A percentile compares a stretch with the other conserved stretches of the same genome.
These are phyloP conservation scores for Pseudogymnoascus destructans DNA, from an alignment of 2,329 filamentous ascomycete genomes.

Conservation along the genomic window DNA sequence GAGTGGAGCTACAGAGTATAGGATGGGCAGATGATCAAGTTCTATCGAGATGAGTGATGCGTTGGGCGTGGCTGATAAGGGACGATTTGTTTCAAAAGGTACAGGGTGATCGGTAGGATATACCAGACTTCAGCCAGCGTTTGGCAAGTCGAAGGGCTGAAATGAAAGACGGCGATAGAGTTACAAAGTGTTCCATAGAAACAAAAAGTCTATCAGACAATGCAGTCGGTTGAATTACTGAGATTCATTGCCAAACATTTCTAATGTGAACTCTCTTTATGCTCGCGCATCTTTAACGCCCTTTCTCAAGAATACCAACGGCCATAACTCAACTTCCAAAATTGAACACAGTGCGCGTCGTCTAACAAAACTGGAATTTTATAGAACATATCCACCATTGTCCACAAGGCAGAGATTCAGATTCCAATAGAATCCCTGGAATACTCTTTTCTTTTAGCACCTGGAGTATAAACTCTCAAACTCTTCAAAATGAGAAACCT, in stretches of 20 bases:
- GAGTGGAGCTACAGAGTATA: slow-evolving; percentile 60
- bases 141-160: slow-evolving; percentile 1
- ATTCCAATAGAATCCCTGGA: neutral
- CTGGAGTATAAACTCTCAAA: neutral
- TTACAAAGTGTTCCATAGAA: neutral
- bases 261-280: neutral
- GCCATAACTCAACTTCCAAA: neutral
- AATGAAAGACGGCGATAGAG: neutral
- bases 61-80: neutral
- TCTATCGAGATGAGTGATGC: neutral
- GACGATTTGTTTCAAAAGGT: neutral
- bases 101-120: neutral
- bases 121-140: slow-evolving; percentile 3
- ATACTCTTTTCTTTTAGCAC: neutral
- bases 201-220: neutral
- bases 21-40: neutral
- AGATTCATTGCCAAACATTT: neutral
- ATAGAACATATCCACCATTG: neutral
- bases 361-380: neutral
- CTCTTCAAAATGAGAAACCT: neutral
- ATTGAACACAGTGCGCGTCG: neutral
- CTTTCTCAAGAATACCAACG: neutral
- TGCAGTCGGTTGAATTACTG: neutral
- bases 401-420: neutral
- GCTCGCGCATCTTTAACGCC: neutral